Base-by-base conservation (phyloP, 192 early-diverging fungal species). In the Umbelopsis isabellina region DNA sequence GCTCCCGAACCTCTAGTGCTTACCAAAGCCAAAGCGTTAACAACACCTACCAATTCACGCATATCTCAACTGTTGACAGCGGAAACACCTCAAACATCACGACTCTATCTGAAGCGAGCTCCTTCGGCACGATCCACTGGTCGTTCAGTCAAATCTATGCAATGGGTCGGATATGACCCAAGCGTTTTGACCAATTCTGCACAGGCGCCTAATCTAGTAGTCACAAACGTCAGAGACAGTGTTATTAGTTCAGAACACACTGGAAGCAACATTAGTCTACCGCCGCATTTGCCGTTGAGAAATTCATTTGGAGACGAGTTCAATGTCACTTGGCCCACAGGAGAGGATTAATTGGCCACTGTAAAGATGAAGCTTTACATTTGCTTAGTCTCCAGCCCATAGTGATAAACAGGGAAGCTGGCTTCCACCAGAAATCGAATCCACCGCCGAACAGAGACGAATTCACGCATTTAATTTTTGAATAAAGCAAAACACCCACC, bases 181-280 rank as follows among this genome's bases (percentile, higher is more conserved):
- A 69, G 47, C 21, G 27, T 50, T 48, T 25, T 12, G 7, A 20
- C 30, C 1, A 25, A 12, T 12, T 35, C 11, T 12, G 5, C 49
- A 0, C 46, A 44, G 46, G 23, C 22, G 10, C 2, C 25, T 22
- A n/a, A 52, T 49, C 25, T 69, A 23, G 48, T 50, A 16, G 67
- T 69, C 30, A 69, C 33, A 48, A 69, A 69, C 18, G 20, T 46
- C 25, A 45, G 67, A n/a, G 67, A 69, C 30, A 69, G 67, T 69
- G 49, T 51, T 23, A 18, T 49, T 1, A 69, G 47, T 49, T 61
- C 55, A 35, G 55, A 49, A 6, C 18, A 16, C 2, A 49, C 18
- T 18, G 48, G 13, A 4, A 61, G 55, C 33, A 30, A 35, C 9
- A 8, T 35, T 35, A 61, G 55, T 35, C 30, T 61, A 8, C 55